phyloP scores from a whole-genome alignment of 2,329 filamentous ascomycete genomes.

The Verticillium zaregamsianum region DNA sequence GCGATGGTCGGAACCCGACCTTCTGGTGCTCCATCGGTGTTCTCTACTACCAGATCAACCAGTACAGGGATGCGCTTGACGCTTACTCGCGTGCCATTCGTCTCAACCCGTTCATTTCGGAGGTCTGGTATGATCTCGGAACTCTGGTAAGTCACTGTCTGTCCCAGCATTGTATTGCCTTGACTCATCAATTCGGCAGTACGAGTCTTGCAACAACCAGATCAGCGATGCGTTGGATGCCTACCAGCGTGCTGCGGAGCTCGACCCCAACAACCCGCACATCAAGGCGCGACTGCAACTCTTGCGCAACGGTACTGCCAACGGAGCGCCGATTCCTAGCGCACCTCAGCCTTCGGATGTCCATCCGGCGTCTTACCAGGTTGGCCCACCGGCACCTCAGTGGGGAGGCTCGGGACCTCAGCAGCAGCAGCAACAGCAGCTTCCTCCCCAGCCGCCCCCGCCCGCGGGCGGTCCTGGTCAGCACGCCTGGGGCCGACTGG shows the following conservation, averaged over 20 bases:
- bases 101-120: conserved; percentile 95
- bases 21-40: conserved; percentile 99
- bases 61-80: conserved; percentile 96
- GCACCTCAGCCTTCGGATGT: conserved; percentile 94
- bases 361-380: conserved; percentile 90
- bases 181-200: conserved; percentile 49
- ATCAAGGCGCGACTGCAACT: conserved; percentile 94
- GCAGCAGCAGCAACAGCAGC: conserved; percentile 33
- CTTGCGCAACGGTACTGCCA: conserved; percentile 74
- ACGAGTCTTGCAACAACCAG: conserved; percentile 99
- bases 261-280: conserved; percentile 89
- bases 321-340: conserved; percentile 66
- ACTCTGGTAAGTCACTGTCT: conserved; percentile 67
- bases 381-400: conserved; percentile 79
- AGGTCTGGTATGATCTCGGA: conserved; percentile 98
- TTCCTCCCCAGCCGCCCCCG: conserved; percentile 44
- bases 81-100: conserved; percentile 96
- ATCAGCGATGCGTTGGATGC: conserved; percentile 94
- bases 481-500: conserved; percentile 61
- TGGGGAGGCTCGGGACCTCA: conserved; percentile 77
- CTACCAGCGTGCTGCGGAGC: conserved; percentile 88
- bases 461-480: conserved; percentile 55
- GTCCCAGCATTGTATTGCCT: not conserved
- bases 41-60: conserved; percentile 98
- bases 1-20: conserved; percentile 93